These are phyloP conservation scores for Petunia hybrid DNA, from an alignment of 305 asterid species.

Conservation along the genomic window DNA sequence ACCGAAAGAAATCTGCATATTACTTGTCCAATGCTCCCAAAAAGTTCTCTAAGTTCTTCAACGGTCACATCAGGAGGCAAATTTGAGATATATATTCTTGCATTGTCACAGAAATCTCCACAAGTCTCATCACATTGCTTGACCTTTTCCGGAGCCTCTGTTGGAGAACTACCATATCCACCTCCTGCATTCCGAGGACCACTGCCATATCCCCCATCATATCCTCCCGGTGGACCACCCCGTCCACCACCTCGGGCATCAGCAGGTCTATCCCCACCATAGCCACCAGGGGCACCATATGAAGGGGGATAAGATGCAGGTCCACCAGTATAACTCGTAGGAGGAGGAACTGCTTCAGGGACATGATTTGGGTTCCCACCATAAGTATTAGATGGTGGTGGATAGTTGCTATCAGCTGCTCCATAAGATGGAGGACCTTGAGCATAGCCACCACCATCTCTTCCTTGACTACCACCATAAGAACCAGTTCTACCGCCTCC, in stretches of 20 bases:
- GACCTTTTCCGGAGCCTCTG: constrained; percentile 74
- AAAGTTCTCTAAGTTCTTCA: constrained; percentile 93
- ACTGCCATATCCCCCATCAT: constrained; percentile 58
- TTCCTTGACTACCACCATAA: constrained; percentile 72
- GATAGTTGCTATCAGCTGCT: constrained; percentile 64
- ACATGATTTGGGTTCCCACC: constrained; percentile 73
- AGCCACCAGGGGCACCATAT: constrained; percentile 78
- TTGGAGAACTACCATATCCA: constrained; percentile 69
- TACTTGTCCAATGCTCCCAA: constrained; percentile 99
- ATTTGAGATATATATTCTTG: constrained; percentile 96
- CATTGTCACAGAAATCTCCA: constrained; percentile 93
- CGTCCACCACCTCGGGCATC: constrained; percentile 77
- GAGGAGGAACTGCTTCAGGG: constrained; percentile 83
- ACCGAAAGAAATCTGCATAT: constrained; percentile 50
- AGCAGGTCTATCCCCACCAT: constrained; percentile 63
- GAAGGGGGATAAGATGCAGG: constrained; percentile 92
- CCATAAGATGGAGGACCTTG: constrained; percentile 82
- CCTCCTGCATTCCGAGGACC: constrained; percentile 61
- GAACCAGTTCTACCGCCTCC: constrained; percentile 70
- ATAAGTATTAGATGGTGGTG: constrained; percentile 71
- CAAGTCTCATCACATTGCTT: constrained; percentile 97
- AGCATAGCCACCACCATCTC: constrained; percentile 78
- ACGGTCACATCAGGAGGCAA: constrained; percentile 94
- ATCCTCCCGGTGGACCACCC: constrained; percentile 70
- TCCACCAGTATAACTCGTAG: constrained; percentile 91